phyloP scores from a whole-genome alignment of 169 alveolate species.

The Plasmodium malariae region DNA sequence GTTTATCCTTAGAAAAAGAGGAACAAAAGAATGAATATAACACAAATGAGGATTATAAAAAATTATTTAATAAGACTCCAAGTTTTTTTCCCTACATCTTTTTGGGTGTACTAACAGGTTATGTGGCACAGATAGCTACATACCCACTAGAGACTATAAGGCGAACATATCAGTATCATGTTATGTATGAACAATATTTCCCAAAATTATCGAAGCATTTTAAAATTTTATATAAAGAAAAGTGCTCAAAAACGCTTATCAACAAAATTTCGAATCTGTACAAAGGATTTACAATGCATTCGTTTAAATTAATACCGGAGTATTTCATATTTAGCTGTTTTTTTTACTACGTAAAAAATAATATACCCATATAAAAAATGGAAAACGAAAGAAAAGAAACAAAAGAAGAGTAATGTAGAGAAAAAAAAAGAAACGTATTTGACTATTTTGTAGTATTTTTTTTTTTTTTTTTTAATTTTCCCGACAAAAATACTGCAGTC shows the following conservation, averaged over 20 bases:
- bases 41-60: slow-evolving; percentile 45
- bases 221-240: slow-evolving; percentile 3
- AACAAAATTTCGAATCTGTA: slow-evolving; percentile 35
- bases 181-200: slow-evolving; percentile 53
- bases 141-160: slow-evolving; percentile 70
- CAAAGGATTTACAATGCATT: slow-evolving; percentile 58
- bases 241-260: slow-evolving; percentile 30
- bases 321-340: slow-evolving; percentile 70
- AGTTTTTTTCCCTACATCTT: slow-evolving; percentile 40
- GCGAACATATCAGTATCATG: slow-evolving; percentile 55
- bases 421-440: too few species aligned
- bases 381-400: too few species aligned
- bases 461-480: too few species aligned
- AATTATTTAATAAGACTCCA: slow-evolving; percentile 53
- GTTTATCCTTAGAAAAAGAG: not conserved
- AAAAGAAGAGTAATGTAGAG: too few species aligned
- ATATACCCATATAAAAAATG: slow-evolving; percentile 59
- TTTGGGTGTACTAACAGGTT: slow-evolving; percentile 72
- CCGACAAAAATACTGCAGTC: too few species aligned
- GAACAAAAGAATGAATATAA: not conserved
- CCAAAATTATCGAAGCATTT: slow-evolving; percentile 13
- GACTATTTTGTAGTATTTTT: too few species aligned
- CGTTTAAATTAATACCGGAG: slow-evolving; percentile 71
- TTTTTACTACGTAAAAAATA: slow-evolving; percentile 65
- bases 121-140: slow-evolving; percentile 52